Base-by-base conservation (phyloP, 2,329 filamentous ascomycete genomes). In the Xylariaceae sp. region DNA sequence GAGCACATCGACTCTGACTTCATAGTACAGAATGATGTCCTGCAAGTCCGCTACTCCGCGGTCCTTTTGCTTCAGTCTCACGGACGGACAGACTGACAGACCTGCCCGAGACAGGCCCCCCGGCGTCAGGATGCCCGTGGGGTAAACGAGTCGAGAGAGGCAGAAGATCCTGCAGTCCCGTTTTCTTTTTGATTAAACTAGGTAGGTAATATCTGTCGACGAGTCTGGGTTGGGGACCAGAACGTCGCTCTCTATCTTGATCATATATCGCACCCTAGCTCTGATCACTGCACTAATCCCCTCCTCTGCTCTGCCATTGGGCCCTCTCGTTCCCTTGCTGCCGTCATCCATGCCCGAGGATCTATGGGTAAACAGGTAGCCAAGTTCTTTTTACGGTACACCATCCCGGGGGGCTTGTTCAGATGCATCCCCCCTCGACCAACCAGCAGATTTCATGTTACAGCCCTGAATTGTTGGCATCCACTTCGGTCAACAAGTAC, bases 401-500 rank as follows among this genome's bases (percentile, higher is more conserved):
- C 30, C 5, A 9, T 51, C 10, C 49, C 49, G 49, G 49, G 49
- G 49, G 49, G 23, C 49, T 35, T 51, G 49, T 13, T 35, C 49
- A n/a, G 23, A 13, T 35, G 11, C 30, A 51, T 51, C 23, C 34
- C 11, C n/a, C n/a, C 34, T 35, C n/a, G 30, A 51, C 23, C 49
- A 51, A 35, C 30, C 23, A 51, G 49, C 15, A 15, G 23, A 35
- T 13, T 1, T 51, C 49, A 35, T 35, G 6, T 15, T 35, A 34
- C 49, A 34, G 30, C 30, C 23, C 49, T 35, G 23, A 23, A 23
- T 9, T 51, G 49, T 35, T 51, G 49, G 49, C 23, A 35, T 51
- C 49, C 49, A 51, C 49, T 23, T 51, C 49, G 49, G 49, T 51
- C 49, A 51, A 51, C 10, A 51, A 51, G 49, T 51, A 34, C 23